A percentile compares a stretch with the other conserved stretches of the same genome.
phyloP scores from a whole-genome alignment of 2,329 filamentous ascomycete genomes.

The Podosphaera fusca region DNA sequence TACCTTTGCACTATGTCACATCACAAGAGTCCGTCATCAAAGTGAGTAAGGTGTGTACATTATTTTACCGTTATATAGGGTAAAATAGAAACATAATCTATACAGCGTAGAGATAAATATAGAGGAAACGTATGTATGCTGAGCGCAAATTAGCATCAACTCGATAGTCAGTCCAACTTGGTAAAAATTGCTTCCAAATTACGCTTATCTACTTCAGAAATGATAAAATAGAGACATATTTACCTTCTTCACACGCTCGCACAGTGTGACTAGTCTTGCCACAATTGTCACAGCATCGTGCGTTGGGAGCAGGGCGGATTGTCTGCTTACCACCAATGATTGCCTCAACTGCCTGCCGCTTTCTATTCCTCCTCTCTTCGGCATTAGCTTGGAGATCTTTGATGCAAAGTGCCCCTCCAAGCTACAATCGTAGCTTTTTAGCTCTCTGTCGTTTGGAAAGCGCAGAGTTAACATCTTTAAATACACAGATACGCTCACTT shows the following conservation, averaged over 20 bases:
- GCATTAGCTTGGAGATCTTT: slow-evolving; percentile 4
- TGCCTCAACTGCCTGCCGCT: background rate
- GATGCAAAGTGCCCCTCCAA: slow-evolving; percentile 5
- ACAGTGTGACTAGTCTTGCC: slow-evolving; percentile 5
- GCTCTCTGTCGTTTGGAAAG: slow-evolving; percentile 6
- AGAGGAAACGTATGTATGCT: too few relatives aligned
- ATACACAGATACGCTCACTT: slow-evolving; percentile 1
- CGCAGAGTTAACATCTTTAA: slow-evolving; percentile 4
- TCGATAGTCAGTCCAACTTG: too few relatives aligned
- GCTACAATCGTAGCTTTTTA: slow-evolving; percentile 6
- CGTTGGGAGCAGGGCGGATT: background rate
- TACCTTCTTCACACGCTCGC: slow-evolving; percentile 4
- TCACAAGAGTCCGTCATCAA: background rate
- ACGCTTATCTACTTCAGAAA: too few relatives aligned
- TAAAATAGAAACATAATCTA: background rate
- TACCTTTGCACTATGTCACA: background rate
- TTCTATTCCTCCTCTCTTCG: slow-evolving; percentile 3
- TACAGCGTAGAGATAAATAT: background rate
- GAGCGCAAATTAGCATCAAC: background rate
- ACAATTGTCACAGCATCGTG: slow-evolving; percentile 3
- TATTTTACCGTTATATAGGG: background rate
- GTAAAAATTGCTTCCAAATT: too few relatives aligned
- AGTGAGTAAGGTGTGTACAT: background rate
- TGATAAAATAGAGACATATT: background rate
- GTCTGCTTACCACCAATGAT: background rate